A percentile compares a stretch with the other conserved stretches of the same genome.
phyloP scores from a whole-genome alignment of 306 rosid species.

The Begonia masoniana region DNA sequence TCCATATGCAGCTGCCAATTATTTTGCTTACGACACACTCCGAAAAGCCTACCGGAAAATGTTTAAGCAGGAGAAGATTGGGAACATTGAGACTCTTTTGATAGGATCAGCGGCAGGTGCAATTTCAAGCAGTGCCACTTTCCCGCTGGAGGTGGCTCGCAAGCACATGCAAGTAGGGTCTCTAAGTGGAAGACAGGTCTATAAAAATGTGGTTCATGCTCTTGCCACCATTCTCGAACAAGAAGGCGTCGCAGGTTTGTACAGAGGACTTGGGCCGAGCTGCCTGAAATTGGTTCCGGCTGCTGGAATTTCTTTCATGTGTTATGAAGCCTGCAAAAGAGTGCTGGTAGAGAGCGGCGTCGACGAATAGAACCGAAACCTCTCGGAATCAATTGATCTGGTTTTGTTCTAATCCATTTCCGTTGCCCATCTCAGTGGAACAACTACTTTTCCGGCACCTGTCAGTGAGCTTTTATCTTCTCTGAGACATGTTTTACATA shows the following conservation, averaged over 20 bases:
- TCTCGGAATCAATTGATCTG: background rate
- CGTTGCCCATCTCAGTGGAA: too few species aligned
- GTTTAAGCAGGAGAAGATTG: conserved; percentile 41
- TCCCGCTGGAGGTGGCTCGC: conserved; percentile 76
- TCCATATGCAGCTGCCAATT: conserved; percentile 71
- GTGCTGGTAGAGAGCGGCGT: conserved; percentile 29
- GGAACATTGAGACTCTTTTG: conserved; percentile 47
- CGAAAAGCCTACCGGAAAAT: conserved; percentile 42
- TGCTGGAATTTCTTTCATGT: conserved; percentile 73
- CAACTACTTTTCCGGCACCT: too few species aligned
- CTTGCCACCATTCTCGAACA: conserved; percentile 40
- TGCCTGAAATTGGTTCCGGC: conserved; percentile 64
- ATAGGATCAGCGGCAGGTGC: conserved; percentile 73
- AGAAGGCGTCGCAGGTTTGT: conserved; percentile 47
- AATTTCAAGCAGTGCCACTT: conserved; percentile 61
- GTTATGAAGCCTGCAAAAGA: conserved; percentile 67
- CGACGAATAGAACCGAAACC: background rate
- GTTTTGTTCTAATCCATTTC: background rate
- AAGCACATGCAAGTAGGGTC: conserved; percentile 87
- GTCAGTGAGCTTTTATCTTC: too few species aligned
- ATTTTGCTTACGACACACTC: conserved; percentile 60
- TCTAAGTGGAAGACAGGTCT: conserved; percentile 46
- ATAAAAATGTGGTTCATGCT: conserved; percentile 53
- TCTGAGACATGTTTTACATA: too few species aligned
- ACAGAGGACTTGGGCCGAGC: conserved; percentile 64